phyloP scores from a whole-genome alignment of 768 basidiomycete genomes.

The Serendipita vermifera region DNA sequence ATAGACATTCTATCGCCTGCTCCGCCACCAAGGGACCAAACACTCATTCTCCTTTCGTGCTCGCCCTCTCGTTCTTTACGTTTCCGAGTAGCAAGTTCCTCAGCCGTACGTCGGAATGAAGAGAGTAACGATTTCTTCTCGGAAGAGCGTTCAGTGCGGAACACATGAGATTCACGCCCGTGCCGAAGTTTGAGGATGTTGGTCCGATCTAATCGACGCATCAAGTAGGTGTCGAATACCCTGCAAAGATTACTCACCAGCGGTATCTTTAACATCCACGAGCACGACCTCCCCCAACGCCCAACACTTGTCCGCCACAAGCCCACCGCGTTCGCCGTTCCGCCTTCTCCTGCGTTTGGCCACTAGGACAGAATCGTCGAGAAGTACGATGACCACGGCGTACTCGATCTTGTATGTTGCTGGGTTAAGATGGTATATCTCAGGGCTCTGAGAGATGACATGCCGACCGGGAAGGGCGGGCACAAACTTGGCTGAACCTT shows the following conservation, averaged over 20 bases:
- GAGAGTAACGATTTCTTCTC: constrained; percentile 81
- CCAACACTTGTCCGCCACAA: constrained; percentile 92
- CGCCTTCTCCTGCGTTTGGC: constrained; percentile 58
- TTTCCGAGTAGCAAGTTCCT: constrained; percentile 76
- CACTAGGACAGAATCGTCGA: constrained; percentile 85
- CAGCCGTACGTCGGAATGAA: constrained; percentile 83
- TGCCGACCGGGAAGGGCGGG: constrained; percentile 86
- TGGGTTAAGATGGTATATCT: constrained; percentile 72
- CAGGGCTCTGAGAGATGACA: constrained; percentile 73
- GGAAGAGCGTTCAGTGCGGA: constrained; percentile 62
- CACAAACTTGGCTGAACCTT: constrained; percentile 90
- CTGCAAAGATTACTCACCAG: constrained; percentile 43
- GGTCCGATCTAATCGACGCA: constrained; percentile 44
- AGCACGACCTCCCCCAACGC: constrained; percentile 87
- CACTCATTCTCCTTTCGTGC: constrained; percentile 66
- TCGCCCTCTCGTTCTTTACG: constrained; percentile 91
- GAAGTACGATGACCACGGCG: constrained; percentile 74
- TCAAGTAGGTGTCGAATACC: constrained; percentile 9
- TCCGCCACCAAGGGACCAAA: constrained; percentile 28
- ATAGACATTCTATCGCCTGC: background rate
- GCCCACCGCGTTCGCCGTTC: constrained; percentile 50
- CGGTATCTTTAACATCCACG: constrained; percentile 88
- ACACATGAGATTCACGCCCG: constrained; percentile 89
- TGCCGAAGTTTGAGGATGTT: constrained; percentile 94
- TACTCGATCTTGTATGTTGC: constrained; percentile 91